These are phyloP conservation scores for Ustilago lituana DNA, from an alignment of 1,284 basidiomycete species.

Conservation along the genomic window DNA sequence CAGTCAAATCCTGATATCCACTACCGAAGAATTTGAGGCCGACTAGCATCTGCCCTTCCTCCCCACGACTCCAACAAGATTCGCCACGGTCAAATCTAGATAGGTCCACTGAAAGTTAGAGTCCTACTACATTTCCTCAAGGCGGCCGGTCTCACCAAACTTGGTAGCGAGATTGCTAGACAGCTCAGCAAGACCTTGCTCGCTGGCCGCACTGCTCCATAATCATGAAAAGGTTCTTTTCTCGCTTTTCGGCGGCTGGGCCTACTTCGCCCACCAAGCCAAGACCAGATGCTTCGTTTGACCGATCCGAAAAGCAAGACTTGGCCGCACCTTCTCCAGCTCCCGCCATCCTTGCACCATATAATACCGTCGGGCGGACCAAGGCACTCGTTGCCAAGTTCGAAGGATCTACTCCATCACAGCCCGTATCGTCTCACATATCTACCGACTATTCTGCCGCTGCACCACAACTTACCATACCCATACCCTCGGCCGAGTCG, in stretches of 20 bases:
- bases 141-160: too few species aligned
- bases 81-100: too few species aligned
- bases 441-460: not conserved
- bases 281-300: slow-evolving; percentile 5
- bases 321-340: slow-evolving; percentile 5
- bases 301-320: slow-evolving; percentile 17
- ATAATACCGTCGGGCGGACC: slow-evolving; percentile 23
- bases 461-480: slow-evolving; percentile 9
- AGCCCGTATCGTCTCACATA: not conserved
- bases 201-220: not conserved
- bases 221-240: slow-evolving; percentile 56
- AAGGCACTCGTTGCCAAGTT: slow-evolving; percentile 50
- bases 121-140: too few species aligned
- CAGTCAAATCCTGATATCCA: too few species aligned
- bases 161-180: too few species aligned
- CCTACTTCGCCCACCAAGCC: slow-evolving; percentile 14
- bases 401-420: slow-evolving; percentile 15
- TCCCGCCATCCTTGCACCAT: slow-evolving; percentile 2
- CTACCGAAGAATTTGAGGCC: too few species aligned
- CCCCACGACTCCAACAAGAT: too few species aligned
- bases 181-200: too few species aligned
- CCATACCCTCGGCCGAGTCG: not conserved
- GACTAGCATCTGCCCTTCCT: too few species aligned
- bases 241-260: slow-evolving; percentile 45
- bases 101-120: too few species aligned